A percentile compares a stretch with the other conserved stretches of the same genome.
Conservation (phyloP, 164 flowering plant genomes). For the Amborella trichopoda region DNA sequence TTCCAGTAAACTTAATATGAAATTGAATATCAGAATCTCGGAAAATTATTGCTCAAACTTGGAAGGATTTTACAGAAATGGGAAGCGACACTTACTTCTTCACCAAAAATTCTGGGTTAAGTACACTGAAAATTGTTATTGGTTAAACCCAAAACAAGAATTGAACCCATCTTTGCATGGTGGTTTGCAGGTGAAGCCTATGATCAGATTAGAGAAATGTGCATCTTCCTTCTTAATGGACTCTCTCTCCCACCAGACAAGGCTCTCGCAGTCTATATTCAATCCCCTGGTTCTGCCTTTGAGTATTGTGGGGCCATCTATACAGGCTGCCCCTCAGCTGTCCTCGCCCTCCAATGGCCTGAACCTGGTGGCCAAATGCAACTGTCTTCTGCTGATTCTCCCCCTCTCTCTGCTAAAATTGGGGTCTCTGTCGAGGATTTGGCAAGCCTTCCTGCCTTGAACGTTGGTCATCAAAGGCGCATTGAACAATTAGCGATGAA, state of each 20-base stretch:
- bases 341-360: constrained; percentile 79
- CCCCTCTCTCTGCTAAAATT: constrained; percentile 70
- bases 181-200: constrained; percentile 61
- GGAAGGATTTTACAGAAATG: no score
- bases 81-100: no score
- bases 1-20: no score
- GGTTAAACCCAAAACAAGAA: no score
- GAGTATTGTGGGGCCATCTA: constrained; percentile 81
- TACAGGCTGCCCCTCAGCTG: constrained; percentile 88
- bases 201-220: constrained; percentile 60
- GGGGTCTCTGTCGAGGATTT: constrained; percentile 90
- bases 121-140: no score
- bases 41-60: no score
- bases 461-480: constrained; percentile 46
- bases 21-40: no score
- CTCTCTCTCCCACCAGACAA: constrained; percentile 82
- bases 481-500: constrained; percentile 77
- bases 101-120: no score
- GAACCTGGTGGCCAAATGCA: constrained; percentile 53
- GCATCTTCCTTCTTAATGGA: constrained; percentile 75
- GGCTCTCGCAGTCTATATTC: constrained; percentile 88
- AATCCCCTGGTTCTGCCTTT: constrained; percentile 84
- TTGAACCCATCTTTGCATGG: no score
- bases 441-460: constrained; percentile 59
- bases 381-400: constrained; percentile 40